Conservation (phyloP, 495 filamentous ascomycete species). For the Aspergillus bertholletiae region DNA sequence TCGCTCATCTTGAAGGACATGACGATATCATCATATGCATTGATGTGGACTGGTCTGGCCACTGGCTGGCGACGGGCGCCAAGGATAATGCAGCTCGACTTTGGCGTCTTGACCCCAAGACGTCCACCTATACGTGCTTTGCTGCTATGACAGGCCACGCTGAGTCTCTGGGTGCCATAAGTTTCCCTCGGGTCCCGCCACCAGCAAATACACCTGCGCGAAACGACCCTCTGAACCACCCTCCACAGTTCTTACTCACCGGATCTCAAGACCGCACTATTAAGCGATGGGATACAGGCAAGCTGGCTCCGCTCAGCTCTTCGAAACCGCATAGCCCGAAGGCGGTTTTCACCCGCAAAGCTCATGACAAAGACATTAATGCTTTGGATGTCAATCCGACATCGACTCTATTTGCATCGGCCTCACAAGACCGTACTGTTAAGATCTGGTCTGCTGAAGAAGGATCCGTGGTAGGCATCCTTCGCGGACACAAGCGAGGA, state of each 20-base stretch:
- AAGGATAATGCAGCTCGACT: constrained; percentile 95
- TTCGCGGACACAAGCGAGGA: constrained; percentile 87
- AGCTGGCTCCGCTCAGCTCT: constrained; percentile 33
- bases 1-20: constrained; percentile 81
- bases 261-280: constrained; percentile 93
- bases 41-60: constrained; percentile 91
- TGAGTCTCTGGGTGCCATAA: constrained; percentile 90
- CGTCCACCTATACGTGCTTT: constrained; percentile 71
- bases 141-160: constrained; percentile 85
- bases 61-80: constrained; percentile 92
- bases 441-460: constrained; percentile 92
- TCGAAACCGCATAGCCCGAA: constrained; percentile 41
- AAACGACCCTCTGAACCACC: constrained; percentile 66
- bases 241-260: constrained; percentile 80
- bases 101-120: constrained; percentile 81
- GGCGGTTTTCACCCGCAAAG: constrained; percentile 79
- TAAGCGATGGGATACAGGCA: constrained; percentile 79
- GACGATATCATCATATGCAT: constrained; percentile 94
- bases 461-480: constrained; percentile 82
- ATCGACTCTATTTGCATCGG: constrained; percentile 78
- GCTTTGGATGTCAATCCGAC: constrained; percentile 75
- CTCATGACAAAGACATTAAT: constrained; percentile 99
- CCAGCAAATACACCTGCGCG: constrained; percentile 60
- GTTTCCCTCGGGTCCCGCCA: constrained; percentile 67
- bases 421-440: constrained; percentile 92